Conservation (phyloP, 768 basidiomycete genomes). For the Lactarius trivialis region DNA sequence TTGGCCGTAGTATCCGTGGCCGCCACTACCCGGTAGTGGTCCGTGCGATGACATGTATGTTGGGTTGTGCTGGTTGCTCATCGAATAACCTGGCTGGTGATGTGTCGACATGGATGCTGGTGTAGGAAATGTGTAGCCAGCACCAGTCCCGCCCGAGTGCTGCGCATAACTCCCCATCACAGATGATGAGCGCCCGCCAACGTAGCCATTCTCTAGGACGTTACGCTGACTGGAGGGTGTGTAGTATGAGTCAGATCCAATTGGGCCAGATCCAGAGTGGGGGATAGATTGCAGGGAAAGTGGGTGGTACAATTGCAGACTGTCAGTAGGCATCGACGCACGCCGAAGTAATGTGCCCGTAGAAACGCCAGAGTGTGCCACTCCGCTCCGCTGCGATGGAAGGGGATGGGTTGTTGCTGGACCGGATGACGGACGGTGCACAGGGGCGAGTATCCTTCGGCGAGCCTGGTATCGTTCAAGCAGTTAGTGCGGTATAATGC, state of each 20-base stretch:
- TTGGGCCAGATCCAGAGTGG: constrained; percentile 20
- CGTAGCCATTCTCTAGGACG: constrained; percentile 17
- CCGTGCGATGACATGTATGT: constrained; percentile 17
- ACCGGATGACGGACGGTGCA: constrained; percentile 65
- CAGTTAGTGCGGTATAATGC: constrained; percentile 20
- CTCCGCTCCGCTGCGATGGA: constrained; percentile 33
- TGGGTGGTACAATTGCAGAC: constrained; percentile 70
- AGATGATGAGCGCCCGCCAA: constrained; percentile 12
- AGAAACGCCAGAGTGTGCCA: constrained; percentile 23
- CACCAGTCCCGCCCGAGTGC: constrained; percentile 12
- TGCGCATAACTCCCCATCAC: constrained; percentile 13
- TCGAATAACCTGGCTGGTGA: constrained; percentile 13
- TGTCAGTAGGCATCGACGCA: constrained; percentile 62
- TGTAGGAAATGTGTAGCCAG: constrained; percentile 22
- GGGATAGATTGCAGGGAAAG: constrained; percentile 61
- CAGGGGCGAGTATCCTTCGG: constrained; percentile 76
- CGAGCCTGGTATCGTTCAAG: constrained; percentile 47
- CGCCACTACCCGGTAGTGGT: constrained; percentile 1
- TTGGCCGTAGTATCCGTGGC: constrained; percentile 18
- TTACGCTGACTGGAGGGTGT: constrained; percentile 14
- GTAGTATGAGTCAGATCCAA: constrained; percentile 22
- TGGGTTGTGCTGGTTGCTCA: constrained; percentile 12
- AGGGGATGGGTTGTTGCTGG: constrained; percentile 75
- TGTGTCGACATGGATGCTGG: constrained; percentile 17
- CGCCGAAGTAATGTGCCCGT: constrained; percentile 38